Evolutionary conservation across 2,329 filamentous ascomycete species (phyloP).

Genomic region (Monosporascus sp.): DNA sequence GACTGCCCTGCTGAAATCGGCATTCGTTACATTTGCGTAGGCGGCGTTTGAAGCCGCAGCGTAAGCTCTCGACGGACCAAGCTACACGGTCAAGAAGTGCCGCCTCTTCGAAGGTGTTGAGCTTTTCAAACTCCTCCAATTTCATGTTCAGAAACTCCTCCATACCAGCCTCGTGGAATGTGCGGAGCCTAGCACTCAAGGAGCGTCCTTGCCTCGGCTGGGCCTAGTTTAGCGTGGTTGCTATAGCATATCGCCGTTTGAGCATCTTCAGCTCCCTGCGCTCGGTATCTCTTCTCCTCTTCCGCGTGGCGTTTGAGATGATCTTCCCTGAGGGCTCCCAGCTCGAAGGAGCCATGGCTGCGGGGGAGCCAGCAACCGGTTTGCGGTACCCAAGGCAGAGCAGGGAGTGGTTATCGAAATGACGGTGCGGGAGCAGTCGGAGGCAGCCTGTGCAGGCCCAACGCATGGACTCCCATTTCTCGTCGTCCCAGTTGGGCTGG

Average conservation of each 20-base stretch:
- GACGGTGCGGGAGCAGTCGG: slow-evolving; percentile 5
- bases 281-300: background rate
- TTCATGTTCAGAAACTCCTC: background rate
- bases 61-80: background rate
- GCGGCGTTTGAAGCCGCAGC: slow-evolving; percentile 4
- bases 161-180: slow-evolving; percentile 1
- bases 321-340: background rate
- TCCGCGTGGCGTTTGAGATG: background rate
- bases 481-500: slow-evolving; percentile 3
- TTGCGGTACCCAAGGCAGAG: slow-evolving; percentile 8
- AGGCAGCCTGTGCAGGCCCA: slow-evolving; percentile 9
- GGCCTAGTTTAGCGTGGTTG: background rate
- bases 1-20: slow-evolving; percentile 1
- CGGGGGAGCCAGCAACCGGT: background rate
- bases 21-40: slow-evolving; percentile 9
- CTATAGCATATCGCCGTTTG: background rate
- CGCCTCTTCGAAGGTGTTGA: background rate
- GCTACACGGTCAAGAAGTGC: background rate
- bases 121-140: background rate
- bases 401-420: slow-evolving; percentile 10
- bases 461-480: slow-evolving; percentile 3
- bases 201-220: background rate
- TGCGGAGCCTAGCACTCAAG: background rate
- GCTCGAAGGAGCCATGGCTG: background rate
- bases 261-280: background rate